Evolutionary conservation across 768 basidiomycete species (phyloP), one percentile per base, ranked within the genome.

Genomic region (Amanita pseudoporphyria): DNA sequence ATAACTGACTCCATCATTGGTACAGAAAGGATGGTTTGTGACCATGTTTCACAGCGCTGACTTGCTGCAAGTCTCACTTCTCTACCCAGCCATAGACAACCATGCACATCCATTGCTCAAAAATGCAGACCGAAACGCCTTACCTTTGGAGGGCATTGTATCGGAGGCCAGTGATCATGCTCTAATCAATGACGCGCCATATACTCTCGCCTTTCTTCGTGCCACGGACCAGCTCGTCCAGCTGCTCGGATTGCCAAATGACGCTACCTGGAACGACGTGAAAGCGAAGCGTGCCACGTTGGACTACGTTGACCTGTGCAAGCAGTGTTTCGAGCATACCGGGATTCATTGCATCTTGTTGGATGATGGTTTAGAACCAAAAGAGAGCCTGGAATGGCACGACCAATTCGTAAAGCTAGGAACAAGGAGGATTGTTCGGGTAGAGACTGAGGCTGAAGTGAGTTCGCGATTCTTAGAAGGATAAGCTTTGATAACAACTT

Each of bases 361-460:
- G 41, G 87, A 88, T 59, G 87, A 89, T 56, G 86, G 85, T 1
- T 63, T 89, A 5, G 74, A 74, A 18, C 72, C 71, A 2, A 64
- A 68, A 3, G 74, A 82, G 60, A 65, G 65, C 3, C 74, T 72
- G 55, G 53, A 58, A 46, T 84, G 82, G 82, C 86, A 87, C 54
- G 76, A 83, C 55, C 68, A 64, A 44, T 79, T 81, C 48, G 78
- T 80, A 3, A 53, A 56, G 5, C 74, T 70, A 43, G 67, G 69
- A 2, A 74, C 76, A 12, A 79, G 74, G 57, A 67, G 84, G 30
- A 79, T 89, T 37, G 78, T 86, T 14, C 66, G 87, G 50, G 71
- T 88, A 31, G 87, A 90, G 61, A 62, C 70, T 9, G 67, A 81
- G 16, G 87, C 85, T n/a, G 78, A 89, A 77, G 87, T 84, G 57